Conservation (phyloP, 345 rosid genomes). For the Linum usitatissimum region DNA sequence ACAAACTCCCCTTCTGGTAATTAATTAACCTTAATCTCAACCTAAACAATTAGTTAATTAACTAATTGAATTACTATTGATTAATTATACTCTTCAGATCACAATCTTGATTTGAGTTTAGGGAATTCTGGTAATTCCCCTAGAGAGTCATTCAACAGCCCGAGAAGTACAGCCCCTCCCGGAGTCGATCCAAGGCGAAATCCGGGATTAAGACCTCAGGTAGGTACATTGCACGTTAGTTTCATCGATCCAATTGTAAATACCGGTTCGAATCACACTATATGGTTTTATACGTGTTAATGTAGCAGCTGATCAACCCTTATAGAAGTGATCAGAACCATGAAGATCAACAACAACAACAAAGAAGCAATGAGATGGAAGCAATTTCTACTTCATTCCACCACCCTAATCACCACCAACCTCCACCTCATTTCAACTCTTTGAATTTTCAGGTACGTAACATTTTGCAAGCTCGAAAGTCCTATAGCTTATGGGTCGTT, state of each 20-base stretch:
- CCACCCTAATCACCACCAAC: slow-evolving; percentile 22
- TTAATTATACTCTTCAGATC: slow-evolving; percentile 19
- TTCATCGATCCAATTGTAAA: background rate
- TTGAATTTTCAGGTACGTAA: slow-evolving; percentile 28
- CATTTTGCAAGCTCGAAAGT: background rate
- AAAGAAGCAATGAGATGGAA: slow-evolving; percentile 35
- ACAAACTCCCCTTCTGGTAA: slow-evolving; percentile 27
- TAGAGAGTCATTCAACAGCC: slow-evolving; percentile 20
- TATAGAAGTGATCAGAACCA: slow-evolving; percentile 3
- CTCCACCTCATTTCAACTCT: slow-evolving; percentile 25
- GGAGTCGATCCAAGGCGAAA: slow-evolving; percentile 30
- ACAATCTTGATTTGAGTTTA: slow-evolving; percentile 75
- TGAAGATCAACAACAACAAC: slow-evolving; percentile 13
- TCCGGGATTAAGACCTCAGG: slow-evolving; percentile 35
- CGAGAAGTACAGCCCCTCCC: slow-evolving; percentile 13
- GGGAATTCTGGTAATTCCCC: slow-evolving; percentile 38
- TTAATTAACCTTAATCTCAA: too few relatives aligned
- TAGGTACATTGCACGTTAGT: background rate
- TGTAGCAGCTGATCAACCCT: too few relatives aligned
- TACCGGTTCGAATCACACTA: background rate
- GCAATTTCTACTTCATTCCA: slow-evolving; percentile 17
- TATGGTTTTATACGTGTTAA: too few relatives aligned
- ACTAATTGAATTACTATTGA: too few relatives aligned
- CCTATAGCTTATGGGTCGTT: too few relatives aligned
- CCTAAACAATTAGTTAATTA: background rate